Evolutionary conservation across 1,284 basidiomycete genomes (phyloP), one percentile per base, ranked within the genome.

Genomic region (Polyporus tsugae): DNA sequence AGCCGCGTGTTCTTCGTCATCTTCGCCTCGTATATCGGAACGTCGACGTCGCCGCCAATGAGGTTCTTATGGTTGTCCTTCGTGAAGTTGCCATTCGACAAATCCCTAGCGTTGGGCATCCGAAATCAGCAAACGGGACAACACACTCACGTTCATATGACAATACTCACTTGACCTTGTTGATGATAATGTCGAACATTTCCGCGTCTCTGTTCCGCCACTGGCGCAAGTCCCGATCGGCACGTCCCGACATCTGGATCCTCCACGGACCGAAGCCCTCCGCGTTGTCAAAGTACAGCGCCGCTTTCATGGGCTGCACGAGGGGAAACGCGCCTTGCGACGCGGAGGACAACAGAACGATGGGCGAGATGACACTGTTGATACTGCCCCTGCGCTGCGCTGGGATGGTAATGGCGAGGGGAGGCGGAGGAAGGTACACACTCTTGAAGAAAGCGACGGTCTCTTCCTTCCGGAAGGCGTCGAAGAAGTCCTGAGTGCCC

Each of bases 41-140:
- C 77, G 9, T 84, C 84, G 6, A 78, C 78, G 35, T 80, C 76
- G 0, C 79, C 69, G 0, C 83, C 84, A 35, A 82, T 87, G 13
- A 92, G 78, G n/a, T 82, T 78, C 77, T 90, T 91, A 70, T 91
- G 89, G 68, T 92, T 92, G 70, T 91, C 88, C 9, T 83, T 82
- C 0, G 90, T 90, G 74, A 92, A 91, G 70, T 89, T 84, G 0
- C 90, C 90, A 7, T 86, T 84, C 0, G 89, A 91, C 3, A 91
- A 80, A 67, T 91, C 87, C 73, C 90, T 91, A 10, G 22, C 36
- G 38, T 22, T 33, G 19, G n/a, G 1, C 17, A 11, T 0, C 2
- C n/a, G 2, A 11, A 49, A 49, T 49, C 1, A 10, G 46, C 6
- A 49, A 6, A 25, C 29, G 29, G 29, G 2, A 29, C n/a, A 19